Evolutionary conservation across 108 stramenopile species (phyloP), one percentile per base, ranked within the genome.

Genomic region (Bacterosira constricta): DNA sequence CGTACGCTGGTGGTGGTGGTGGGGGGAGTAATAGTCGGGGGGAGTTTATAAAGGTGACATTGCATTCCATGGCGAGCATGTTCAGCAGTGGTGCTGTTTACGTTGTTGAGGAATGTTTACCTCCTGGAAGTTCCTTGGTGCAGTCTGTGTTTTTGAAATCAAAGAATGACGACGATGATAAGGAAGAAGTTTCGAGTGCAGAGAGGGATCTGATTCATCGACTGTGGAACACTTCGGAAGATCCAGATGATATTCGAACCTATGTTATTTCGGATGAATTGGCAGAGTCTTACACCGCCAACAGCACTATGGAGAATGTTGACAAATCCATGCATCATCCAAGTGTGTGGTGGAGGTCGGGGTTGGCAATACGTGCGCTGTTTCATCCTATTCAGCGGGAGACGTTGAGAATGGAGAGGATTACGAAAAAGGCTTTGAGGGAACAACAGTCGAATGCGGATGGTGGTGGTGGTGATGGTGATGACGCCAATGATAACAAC

Each of bases 251-350:
- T 34, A 62, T 93, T 35, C 69, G 73, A 2, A 71, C 86, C 23
- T 83, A 80, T 52, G 21, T 91, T 36, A 63, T 83, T n/a, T 79
- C 82, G 18, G 88, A 90, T 11, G 90, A 91, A 71, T 60, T 92
- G 9, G 70, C 77, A 12, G 64, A 70, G 41, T 66, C 71, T 5
- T 26, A 52, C 50, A 59, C 25, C 34, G 46, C 83, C 2, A n/a
- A n/a, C n/a, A 55, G 35, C 27, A 10, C 39, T 25, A 35, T 47
- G 47, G 58, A 49, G 4, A 50, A 41, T 27, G 61, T 52, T 8
- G 69, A 78, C 13, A 54, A 63, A 25, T 54, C 79, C 27, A 66
- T 67, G 51, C 34, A 38, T 15, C 54, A 77, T 23, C 25, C 62
- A 23, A 67, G 51, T 37, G 77, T 81, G 10, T 85, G 80, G 77